Evolutionary conservation across 2,329 filamentous ascomycete species (phyloP).

Genomic region (Pseudogymnoascus verrucosus): DNA sequence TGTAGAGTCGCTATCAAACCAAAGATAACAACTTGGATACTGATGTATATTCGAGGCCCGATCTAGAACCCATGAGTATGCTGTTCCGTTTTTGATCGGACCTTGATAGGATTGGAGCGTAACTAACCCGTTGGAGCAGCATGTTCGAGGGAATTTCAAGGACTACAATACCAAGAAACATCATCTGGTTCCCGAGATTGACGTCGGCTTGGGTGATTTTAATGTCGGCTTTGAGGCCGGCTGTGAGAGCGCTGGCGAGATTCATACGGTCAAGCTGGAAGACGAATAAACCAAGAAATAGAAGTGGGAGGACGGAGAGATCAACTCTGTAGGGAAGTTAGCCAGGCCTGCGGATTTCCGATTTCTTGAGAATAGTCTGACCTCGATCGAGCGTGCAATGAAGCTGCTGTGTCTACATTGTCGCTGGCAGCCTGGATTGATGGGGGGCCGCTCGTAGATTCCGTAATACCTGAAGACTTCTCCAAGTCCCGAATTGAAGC

Average conservation of each 20-base stretch:
- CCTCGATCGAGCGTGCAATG: neutral
- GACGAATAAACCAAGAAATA: conserved; percentile 27
- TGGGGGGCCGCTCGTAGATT: neutral
- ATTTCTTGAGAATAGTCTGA: neutral
- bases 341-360: neutral
- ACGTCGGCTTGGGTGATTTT: conserved; percentile 24
- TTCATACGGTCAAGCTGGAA: conserved; percentile 30
- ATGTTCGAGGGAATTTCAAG: conserved; percentile 30
- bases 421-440: neutral
- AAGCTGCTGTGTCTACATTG: neutral
- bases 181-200: conserved; percentile 27
- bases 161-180: conserved; percentile 27
- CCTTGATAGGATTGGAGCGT: neutral
- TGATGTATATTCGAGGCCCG: conserved; percentile 26
- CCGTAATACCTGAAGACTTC: neutral
- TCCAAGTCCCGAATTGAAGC: neutral
- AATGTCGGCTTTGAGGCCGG: conserved; percentile 24
- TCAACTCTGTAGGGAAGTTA: conserved; percentile 10
- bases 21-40: conserved; percentile 29
- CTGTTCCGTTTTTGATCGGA: neutral
- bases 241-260: conserved; percentile 28
- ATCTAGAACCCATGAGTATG: conserved; percentile 10
- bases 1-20: conserved; percentile 27
- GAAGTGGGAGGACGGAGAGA: conserved; percentile 20
- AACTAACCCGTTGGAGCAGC: conserved; percentile 19